Evolutionary conservation across 805 yeast genomes (phyloP), one percentile per base, ranked within the genome.

Genomic region (Candida ipomoeae): DNA sequence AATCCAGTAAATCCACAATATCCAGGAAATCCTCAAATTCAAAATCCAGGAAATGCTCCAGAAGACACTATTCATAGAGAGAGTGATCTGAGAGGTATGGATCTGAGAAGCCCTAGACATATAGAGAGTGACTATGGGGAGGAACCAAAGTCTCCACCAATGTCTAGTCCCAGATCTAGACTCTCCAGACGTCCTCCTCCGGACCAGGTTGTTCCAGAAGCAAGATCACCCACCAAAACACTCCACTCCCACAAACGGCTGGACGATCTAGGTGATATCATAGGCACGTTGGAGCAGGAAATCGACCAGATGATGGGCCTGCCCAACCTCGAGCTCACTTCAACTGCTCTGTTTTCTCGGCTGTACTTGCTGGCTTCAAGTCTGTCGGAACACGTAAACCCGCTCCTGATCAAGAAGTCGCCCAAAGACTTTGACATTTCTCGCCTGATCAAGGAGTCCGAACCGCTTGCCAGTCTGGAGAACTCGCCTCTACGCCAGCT

Each of bases 201-300:
- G 5, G 31, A 8, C 8, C 17, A 26, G 40, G n/a, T 14, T 13
- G 6, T 15, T 7, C 8, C 41, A 3, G 31, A 39, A 6, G 4
- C 23, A 11, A 18, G 3, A 10, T 13, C 18, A 7, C 23, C 23
- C 8, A 10, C 23, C 26, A 18, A 11, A 11, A 13, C 15, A 3
- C 8, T 21, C 18, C 41, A 39, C 2, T 15, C 43, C 15, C 21
- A 40, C 15, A 15, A 40, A 29, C n/a, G 14, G 4, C 43, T 29
- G 43, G 33, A 35, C 26, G 40, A 53, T 15, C 43, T 61, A 42
- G 49, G 54, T 35, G 67, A 65, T 50, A 55, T 65, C 33, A 64
- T 65, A 26, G 64, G 55, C 6, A 50, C 61, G 18, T 47, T 65
- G 23, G 66, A 64, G 33, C 45, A 48, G 14, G 67, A 65, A 45